Evolutionary conservation across 352 stramenopile genomes (phyloP).

Genomic region (Pythium myriotylum): DNA sequence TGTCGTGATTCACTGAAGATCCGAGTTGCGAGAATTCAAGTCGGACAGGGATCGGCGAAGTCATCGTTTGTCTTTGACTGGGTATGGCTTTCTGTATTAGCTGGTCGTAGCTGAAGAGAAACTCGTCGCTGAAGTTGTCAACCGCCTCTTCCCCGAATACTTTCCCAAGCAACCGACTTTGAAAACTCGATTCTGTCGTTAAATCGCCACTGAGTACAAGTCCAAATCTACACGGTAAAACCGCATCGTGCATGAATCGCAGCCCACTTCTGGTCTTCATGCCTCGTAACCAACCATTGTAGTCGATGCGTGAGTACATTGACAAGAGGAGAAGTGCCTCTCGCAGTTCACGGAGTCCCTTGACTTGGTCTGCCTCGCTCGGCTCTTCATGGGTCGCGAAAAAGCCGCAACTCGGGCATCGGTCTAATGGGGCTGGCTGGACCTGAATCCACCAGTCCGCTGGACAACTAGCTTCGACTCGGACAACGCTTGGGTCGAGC

Average conservation of each 20-base stretch:
- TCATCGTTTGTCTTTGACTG: background rate
- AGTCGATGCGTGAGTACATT: conserved; percentile 15
- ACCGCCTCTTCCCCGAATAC: background rate
- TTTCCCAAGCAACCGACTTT: background rate
- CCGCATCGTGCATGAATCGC: background rate
- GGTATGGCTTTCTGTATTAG: too few relatives aligned
- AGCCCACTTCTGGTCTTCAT: conserved; percentile 6
- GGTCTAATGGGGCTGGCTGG: background rate
- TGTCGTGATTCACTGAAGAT: background rate
- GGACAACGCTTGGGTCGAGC: conserved; percentile 8
- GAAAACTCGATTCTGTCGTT: background rate
- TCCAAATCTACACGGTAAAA: background rate
- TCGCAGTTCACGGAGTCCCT: conserved; percentile 2
- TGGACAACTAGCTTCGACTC: conserved; percentile 6
- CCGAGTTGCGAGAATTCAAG: conserved; percentile 13
- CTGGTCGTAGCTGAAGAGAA: background rate
- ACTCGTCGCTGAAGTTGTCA: background rate
- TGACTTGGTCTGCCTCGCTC: background rate
- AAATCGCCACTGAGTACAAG: background rate
- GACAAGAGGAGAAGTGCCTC: conserved; percentile 11
- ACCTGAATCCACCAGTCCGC: conserved; percentile 24
- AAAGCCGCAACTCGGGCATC: conserved; percentile 6
- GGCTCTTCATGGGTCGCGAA: conserved; percentile 1
- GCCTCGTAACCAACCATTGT: conserved; percentile 1
- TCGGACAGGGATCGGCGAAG: conserved; percentile 4